phyloP scores from a whole-genome alignment of 2,329 filamentous ascomycete genomes.

The Cryphonectria naterciae region DNA sequence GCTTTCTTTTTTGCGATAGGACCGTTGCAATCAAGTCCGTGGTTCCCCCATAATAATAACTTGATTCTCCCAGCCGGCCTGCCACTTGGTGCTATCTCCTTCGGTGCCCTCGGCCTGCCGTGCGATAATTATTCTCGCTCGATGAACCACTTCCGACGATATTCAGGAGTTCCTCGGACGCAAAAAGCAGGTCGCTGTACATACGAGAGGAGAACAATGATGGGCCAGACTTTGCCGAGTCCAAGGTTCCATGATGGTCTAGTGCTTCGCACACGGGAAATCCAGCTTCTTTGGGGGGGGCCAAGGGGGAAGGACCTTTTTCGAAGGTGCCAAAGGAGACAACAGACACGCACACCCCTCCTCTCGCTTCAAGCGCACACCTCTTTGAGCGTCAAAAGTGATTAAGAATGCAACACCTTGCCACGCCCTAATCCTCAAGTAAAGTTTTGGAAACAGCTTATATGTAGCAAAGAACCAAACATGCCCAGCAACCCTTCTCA shows the following conservation, averaged over 20 bases:
- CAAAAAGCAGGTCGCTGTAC: slow-evolving; percentile 1
- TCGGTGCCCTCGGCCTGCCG: slow-evolving; percentile 2
- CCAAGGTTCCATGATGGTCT: not conserved
- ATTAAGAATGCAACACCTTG: not conserved
- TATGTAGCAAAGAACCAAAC: not conserved
- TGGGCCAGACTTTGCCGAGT: not conserved
- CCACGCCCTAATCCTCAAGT: not conserved
- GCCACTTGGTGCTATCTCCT: not conserved
- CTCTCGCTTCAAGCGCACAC: not conserved
- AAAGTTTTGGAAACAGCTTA: not conserved
- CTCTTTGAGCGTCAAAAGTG: not conserved
- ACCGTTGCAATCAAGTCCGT: not conserved
- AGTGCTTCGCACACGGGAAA: not conserved
- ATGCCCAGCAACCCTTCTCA: not conserved
- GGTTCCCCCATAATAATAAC: not conserved
- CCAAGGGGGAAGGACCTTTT: not conserved
- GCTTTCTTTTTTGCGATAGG: not conserved
- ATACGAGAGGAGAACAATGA: not conserved
- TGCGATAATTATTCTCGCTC: not conserved
- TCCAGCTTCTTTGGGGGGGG: not conserved
- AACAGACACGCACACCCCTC: not conserved
- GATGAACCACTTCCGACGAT: not conserved
- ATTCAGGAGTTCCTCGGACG: not conserved
- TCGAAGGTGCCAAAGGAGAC: not conserved
- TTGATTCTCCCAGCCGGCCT: not conserved